Conservation (phyloP, 768 basidiomycete genomes). For the Mycena olivaceomarginata region DNA sequence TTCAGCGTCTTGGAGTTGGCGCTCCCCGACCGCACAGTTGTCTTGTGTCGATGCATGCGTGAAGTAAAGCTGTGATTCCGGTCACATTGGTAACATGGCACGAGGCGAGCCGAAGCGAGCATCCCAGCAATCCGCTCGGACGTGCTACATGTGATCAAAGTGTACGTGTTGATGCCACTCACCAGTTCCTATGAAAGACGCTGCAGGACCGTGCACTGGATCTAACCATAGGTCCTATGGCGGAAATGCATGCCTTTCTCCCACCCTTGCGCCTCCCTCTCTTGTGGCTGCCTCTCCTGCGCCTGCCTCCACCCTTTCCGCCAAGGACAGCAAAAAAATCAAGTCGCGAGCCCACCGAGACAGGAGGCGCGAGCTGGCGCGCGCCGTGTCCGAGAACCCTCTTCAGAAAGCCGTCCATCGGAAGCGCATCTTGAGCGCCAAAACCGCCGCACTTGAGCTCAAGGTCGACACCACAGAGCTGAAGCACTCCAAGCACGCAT, state of each 20-base stretch:
- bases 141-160: too few relatives aligned
- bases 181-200: too few relatives aligned
- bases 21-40: background rate
- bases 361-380: background rate
- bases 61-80: too few relatives aligned
- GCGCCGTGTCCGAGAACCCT: background rate
- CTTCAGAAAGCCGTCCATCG: background rate
- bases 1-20: background rate
- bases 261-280: background rate
- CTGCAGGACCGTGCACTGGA: too few relatives aligned
- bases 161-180: too few relatives aligned
- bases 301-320: background rate
- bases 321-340: slow-evolving; percentile 4
- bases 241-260: too few relatives aligned
- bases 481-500: background rate
- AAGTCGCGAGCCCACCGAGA: background rate
- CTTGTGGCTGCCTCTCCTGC: too few relatives aligned
- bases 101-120: too few relatives aligned
- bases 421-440: background rate
- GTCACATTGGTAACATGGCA: too few relatives aligned
- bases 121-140: too few relatives aligned
- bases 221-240: too few relatives aligned
- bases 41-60: background rate
- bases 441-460: background rate
- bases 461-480: background rate